phyloP scores from a whole-genome alignment of 2,329 filamentous ascomycete genomes.

The Fusarium pseudocircinatum region DNA sequence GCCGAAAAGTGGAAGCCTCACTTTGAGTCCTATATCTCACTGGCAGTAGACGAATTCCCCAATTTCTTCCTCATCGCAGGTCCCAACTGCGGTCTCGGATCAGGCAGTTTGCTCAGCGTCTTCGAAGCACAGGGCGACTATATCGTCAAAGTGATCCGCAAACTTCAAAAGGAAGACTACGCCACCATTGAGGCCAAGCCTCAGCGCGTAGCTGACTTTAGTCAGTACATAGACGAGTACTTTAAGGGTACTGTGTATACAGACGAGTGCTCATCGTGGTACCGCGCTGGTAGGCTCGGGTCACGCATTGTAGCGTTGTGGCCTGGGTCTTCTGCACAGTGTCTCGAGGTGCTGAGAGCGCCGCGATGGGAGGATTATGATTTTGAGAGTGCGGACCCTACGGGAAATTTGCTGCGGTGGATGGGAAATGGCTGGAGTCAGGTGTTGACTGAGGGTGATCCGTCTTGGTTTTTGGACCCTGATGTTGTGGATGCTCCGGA shows the following conservation, averaged over 20 bases:
- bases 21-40: not conserved
- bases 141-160: not conserved
- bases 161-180: not conserved
- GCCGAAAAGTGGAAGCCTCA: not conserved
- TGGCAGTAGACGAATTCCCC: not conserved
- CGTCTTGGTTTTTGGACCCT: not conserved
- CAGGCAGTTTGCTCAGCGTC: not conserved
- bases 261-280: not conserved
- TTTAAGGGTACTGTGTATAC: not conserved
- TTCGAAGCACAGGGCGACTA: not conserved
- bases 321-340: not conserved
- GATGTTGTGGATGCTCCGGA: not conserved
- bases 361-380: not conserved
- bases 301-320: not conserved
- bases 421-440: not conserved
- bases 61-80: slow-evolving; percentile 14
- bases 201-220: not conserved
- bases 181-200: not conserved
- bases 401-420: not conserved
- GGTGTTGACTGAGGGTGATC: not conserved
- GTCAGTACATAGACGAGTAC: not conserved
- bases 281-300: not conserved
- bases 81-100: not conserved
- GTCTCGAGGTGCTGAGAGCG: not conserved
- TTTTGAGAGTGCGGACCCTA: not conserved